These are phyloP conservation scores for Pseudovirgaria hyperparasitica DNA, from an alignment of 2,329 filamentous ascomycete species.

Conservation along the genomic window DNA sequence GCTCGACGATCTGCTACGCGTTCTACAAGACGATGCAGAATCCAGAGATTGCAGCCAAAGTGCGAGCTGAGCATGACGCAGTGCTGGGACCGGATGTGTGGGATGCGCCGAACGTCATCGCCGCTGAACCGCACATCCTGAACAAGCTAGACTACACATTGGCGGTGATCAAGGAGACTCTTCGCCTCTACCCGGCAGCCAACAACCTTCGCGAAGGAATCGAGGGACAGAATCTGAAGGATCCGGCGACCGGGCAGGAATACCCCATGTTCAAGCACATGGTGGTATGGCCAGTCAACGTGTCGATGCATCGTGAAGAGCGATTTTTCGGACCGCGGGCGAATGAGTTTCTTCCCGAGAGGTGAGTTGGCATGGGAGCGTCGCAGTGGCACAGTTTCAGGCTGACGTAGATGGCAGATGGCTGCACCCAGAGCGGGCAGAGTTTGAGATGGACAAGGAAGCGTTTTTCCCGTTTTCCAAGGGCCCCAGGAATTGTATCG, in stretches of 20 bases:
- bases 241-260: slow-evolving; percentile 27
- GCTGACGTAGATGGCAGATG: no score
- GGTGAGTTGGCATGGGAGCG: slow-evolving; percentile 27
- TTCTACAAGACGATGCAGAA: slow-evolving; percentile 18
- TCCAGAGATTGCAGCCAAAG: slow-evolving; percentile 13
- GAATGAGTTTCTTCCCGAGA: slow-evolving; percentile 19
- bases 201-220: slow-evolving; percentile 27
- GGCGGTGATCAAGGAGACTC: slow-evolving; percentile 40
- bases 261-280: slow-evolving; percentile 33
- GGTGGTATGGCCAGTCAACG: slow-evolving; percentile 29
- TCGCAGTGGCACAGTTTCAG: no score
- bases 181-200: slow-evolving; percentile 39
- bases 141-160: slow-evolving; percentile 39
- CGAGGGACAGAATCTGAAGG: slow-evolving; percentile 24
- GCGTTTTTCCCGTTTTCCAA: slow-evolving; percentile 45
- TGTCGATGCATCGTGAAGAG: slow-evolving; percentile 20
- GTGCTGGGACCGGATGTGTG: slow-evolving; percentile 34
- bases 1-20: slow-evolving; percentile 16
- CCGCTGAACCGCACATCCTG: slow-evolving; percentile 31
- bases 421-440: no score
- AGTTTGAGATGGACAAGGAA: slow-evolving; percentile 26
- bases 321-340: slow-evolving; percentile 15
- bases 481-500: slow-evolving; percentile 44
- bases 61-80: slow-evolving; percentile 37
- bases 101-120: slow-evolving; percentile 26